These are phyloP conservation scores for Asterella californica DNA, from an alignment of 225 moss, liverwort and hornwort genomes.

Conservation along the genomic window DNA sequence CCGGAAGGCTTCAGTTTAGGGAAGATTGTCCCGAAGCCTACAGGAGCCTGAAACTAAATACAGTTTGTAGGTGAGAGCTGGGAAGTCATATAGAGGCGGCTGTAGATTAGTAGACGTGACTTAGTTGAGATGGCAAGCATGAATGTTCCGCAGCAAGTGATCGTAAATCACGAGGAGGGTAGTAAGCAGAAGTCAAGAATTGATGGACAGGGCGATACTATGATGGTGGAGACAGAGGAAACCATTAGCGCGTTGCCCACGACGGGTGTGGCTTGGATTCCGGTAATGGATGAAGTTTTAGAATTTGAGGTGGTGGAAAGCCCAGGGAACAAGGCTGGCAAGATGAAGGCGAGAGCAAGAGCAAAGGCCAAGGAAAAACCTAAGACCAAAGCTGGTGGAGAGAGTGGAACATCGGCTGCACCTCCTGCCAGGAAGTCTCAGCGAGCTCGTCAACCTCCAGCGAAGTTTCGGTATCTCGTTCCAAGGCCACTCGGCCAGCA, in stretches of 20 bases:
- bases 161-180: not conserved
- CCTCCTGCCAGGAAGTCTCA: slow-evolving; percentile 9
- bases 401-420: not conserved
- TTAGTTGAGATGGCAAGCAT: not conserved
- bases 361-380: slow-evolving; percentile 9
- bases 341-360: slow-evolving; percentile 19
- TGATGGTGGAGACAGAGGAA: not conserved
- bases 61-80: not conserved
- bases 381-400: not conserved
- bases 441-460: slow-evolving; percentile 8
- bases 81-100: not conserved
- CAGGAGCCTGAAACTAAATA: not conserved
- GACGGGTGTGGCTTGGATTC: not conserved
- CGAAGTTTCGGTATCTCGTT: slow-evolving; percentile 13
- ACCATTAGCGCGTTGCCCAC: not conserved
- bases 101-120: not conserved
- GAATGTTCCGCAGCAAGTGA: not conserved
- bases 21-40: not conserved
- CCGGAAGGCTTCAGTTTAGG: not conserved
- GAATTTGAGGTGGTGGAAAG: not conserved
- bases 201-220: not conserved
- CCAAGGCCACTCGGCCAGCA: slow-evolving; percentile 8
- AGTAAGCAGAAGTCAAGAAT: not conserved
- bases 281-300: slow-evolving; percentile 1
- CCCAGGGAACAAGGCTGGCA: not conserved